These are phyloP conservation scores for Drosera spatulata DNA, from an alignment of 179 eudicot species.

Conservation along the genomic window DNA sequence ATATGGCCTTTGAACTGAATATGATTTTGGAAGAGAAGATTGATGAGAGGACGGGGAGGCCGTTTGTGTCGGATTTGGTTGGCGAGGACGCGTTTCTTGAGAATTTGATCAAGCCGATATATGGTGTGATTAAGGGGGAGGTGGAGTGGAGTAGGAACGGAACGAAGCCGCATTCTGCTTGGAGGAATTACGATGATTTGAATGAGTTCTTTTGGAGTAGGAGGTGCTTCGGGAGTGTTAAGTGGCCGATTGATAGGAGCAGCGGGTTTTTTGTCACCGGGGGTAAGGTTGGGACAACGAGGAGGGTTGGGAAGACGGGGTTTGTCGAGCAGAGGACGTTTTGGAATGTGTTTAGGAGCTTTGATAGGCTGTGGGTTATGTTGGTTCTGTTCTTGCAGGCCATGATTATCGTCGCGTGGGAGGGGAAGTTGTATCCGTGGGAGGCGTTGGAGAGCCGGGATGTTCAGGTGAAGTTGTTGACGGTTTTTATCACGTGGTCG, in stretches of 20 bases:
- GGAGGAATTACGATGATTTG: constrained; percentile 93
- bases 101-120: constrained; percentile 50
- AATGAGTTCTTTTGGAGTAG: constrained; percentile 91
- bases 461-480: constrained; percentile 64
- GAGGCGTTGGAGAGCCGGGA: constrained; percentile 37
- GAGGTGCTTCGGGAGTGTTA: constrained; percentile 50
- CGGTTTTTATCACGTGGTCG: constrained; percentile 74
- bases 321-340: constrained; percentile 93
- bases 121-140: constrained; percentile 39
- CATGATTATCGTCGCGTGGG: constrained; percentile 54
- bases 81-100: constrained; percentile 46
- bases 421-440: constrained; percentile 45
- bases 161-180: constrained; percentile 80
- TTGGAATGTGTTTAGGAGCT: constrained; percentile 91
- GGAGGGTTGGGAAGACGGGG: constrained; percentile 78
- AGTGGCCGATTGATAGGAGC: constrained; percentile 72
- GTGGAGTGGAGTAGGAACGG: constrained; percentile 59
- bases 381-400: constrained; percentile 64
- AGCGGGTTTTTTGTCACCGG: constrained; percentile 28
- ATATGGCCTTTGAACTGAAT: constrained; percentile 68
- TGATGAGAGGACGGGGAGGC: constrained; percentile 48
- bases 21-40: constrained; percentile 32
- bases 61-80: constrained; percentile 25
- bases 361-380: constrained; percentile 80
- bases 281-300: constrained; percentile 17